Conservation (phyloP, 2,329 filamentous ascomycete genomes). For the Colletotrichum sp. region DNA sequence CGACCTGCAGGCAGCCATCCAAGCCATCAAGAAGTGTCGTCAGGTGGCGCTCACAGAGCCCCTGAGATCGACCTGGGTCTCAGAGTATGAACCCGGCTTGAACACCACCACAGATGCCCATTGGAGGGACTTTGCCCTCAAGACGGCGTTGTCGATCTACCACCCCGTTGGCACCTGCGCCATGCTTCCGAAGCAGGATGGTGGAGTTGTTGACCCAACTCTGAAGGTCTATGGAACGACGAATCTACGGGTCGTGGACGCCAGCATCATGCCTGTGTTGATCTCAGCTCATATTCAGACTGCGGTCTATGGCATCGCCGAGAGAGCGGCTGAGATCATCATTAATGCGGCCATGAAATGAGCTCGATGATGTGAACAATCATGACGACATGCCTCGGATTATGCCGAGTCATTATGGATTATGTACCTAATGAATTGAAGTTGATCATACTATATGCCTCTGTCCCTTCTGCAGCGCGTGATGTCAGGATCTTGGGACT, state of each 20-base stretch:
- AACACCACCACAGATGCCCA: constrained; percentile 20
- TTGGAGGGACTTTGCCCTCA: constrained; percentile 21
- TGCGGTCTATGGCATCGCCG: constrained; percentile 57
- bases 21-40: constrained; percentile 33
- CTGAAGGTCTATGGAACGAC: constrained; percentile 53
- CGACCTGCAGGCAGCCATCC: constrained; percentile 30
- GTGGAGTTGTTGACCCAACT: constrained; percentile 47
- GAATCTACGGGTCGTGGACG: constrained; percentile 54
- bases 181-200: constrained; percentile 49
- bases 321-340: constrained; percentile 43
- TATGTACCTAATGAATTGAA: background rate
- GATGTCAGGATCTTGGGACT: background rate
- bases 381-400: background rate
- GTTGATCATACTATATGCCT: background rate
- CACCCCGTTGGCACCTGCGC: constrained; percentile 50
- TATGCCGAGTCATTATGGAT: background rate
- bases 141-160: constrained; percentile 29
- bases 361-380: background rate
- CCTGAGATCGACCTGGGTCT: constrained; percentile 30
- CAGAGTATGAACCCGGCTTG: constrained; percentile 37
- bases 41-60: constrained; percentile 34
- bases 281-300: constrained; percentile 55
- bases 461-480: background rate
- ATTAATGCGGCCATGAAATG: background rate
- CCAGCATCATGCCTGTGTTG: constrained; percentile 53